Conservation (phyloP, 2,329 filamentous ascomycete species). For the Chaetomiaceae sp. region DNA sequence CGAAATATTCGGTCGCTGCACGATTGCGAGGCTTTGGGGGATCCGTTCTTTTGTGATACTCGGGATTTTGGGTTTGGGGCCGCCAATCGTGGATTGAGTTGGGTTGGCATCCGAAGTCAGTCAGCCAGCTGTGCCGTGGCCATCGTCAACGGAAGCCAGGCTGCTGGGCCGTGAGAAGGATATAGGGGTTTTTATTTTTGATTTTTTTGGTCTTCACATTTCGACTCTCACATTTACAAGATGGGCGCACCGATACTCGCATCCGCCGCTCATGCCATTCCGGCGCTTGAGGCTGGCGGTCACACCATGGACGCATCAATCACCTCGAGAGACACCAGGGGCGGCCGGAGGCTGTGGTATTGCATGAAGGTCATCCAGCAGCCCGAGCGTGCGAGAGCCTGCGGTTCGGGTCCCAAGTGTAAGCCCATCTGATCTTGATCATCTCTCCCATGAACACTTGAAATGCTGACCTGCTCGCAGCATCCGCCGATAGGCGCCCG, state of each 20-base stretch:
- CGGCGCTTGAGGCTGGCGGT: constrained; percentile 18
- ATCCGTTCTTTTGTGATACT: background rate
- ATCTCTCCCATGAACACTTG: constrained; percentile 19
- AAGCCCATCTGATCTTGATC: constrained; percentile 34
- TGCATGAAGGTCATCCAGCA: constrained; percentile 84
- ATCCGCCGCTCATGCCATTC: constrained; percentile 22
- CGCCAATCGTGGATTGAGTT: constrained; percentile 12
- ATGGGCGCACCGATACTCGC: constrained; percentile 27
- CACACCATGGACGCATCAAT: constrained; percentile 25
- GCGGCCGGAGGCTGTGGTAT: constrained; percentile 76
- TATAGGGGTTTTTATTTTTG: too few relatives aligned
- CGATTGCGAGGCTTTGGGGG: background rate
- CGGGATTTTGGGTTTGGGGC: background rate
- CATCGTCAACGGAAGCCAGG: background rate
- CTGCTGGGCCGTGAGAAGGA: too few relatives aligned
- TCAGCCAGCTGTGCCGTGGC: background rate
- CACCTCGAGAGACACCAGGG: constrained; percentile 57
- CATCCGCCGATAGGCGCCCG: constrained; percentile 81
- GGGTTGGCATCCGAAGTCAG: constrained; percentile 4
- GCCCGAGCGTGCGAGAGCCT: constrained; percentile 88
- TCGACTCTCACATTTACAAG: background rate
- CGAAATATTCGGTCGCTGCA: background rate
- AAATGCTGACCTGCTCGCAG: too few relatives aligned
- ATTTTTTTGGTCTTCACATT: too few relatives aligned
- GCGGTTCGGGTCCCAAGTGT: constrained; percentile 94